phyloP scores from a whole-genome alignment of 768 basidiomycete species.

The Scleroderma citrinum region DNA sequence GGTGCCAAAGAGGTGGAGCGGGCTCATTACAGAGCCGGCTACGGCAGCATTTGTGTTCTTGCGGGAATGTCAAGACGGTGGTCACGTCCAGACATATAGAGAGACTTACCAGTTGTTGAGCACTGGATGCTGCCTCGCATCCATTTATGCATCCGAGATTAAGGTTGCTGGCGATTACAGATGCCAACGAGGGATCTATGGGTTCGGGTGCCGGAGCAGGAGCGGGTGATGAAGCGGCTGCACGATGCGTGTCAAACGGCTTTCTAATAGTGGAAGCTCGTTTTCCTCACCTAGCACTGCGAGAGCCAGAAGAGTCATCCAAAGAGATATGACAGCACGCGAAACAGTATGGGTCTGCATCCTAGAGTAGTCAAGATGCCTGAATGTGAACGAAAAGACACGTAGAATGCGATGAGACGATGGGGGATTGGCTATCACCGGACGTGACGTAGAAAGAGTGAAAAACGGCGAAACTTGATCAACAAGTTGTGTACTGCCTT shows the following conservation, averaged over 20 bases:
- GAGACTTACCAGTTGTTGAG: conserved; percentile 17
- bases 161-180: conserved; percentile 17
- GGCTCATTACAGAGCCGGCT: conserved; percentile 12
- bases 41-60: conserved; percentile 18
- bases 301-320: conserved; percentile 17
- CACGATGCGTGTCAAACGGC: neutral
- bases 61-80: neutral
- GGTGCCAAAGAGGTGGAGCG: conserved; percentile 17
- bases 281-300: conserved; percentile 13
- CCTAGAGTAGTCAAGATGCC: neutral
- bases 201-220: conserved; percentile 11
- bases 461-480: conserved; percentile 6
- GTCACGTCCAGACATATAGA: too few species aligned
- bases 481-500: conserved; percentile 6
- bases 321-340: conserved; percentile 15
- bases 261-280: neutral
- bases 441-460: neutral
- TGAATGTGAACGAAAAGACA: neutral
- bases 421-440: neutral
- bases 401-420: neutral
- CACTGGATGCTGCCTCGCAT: conserved; percentile 14
- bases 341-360: conserved; percentile 11
- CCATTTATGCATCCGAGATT: conserved; percentile 20
- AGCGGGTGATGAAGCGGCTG: conserved; percentile 20
- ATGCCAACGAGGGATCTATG: conserved; percentile 15